These are phyloP conservation scores for Podosphaera xanthii DNA, from an alignment of 2,329 filamentous ascomycete species.

Conservation along the genomic window DNA sequence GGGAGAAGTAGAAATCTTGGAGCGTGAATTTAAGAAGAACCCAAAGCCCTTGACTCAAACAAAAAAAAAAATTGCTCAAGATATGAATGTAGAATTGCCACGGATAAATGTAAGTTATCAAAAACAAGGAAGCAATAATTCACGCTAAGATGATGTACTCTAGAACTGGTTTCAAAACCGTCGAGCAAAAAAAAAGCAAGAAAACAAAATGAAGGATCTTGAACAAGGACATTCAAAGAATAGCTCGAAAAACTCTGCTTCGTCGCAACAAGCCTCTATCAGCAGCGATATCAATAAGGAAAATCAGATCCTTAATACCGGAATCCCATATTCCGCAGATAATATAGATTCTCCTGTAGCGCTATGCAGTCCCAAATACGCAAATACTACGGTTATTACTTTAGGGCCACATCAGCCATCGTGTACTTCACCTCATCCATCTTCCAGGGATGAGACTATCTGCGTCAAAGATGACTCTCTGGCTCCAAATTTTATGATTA, in stretches of 20 bases:
- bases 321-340: slow-evolving; percentile 6
- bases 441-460: too few species aligned
- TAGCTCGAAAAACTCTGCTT: slow-evolving; percentile 9
- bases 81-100: slow-evolving; percentile 37
- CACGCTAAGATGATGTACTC: slow-evolving; percentile 12
- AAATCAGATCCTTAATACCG: slow-evolving; percentile 6
- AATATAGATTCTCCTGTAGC: slow-evolving; percentile 11
- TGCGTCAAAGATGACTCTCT: too few species aligned
- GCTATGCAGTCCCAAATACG: slow-evolving; percentile 13
- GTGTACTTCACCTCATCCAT: slow-evolving; percentile 4
- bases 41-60: slow-evolving; percentile 38
- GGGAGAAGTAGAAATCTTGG: slow-evolving; percentile 34
- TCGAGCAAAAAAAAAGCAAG: slow-evolving; percentile 29
- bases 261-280: slow-evolving; percentile 13
- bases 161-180: slow-evolving; percentile 51
- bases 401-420: slow-evolving; percentile 13
- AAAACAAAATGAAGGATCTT: slow-evolving; percentile 30
- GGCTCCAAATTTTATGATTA: too few species aligned
- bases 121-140: slow-evolving; percentile 27
- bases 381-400: slow-evolving; percentile 10
- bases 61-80: slow-evolving; percentile 36
- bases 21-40: slow-evolving; percentile 39
- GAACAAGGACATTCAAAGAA: slow-evolving; percentile 19
- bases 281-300: slow-evolving; percentile 8
- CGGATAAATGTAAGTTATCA: slow-evolving; percentile 34